Evolutionary conservation across 169 alveolate genomes (phyloP).

Genomic region (Neospora caninum): DNA sequence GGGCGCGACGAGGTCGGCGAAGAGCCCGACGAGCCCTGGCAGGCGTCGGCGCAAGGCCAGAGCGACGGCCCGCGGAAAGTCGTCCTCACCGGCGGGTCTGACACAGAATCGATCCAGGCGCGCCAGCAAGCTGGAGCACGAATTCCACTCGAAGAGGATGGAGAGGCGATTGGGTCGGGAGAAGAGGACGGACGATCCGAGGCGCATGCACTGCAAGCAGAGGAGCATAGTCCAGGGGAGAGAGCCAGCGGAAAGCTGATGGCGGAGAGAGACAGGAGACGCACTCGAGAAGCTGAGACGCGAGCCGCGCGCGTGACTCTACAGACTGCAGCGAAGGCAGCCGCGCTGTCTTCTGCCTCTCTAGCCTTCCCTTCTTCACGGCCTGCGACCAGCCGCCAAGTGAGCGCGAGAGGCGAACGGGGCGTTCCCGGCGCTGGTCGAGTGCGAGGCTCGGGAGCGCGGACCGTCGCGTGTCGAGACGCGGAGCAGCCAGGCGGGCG

Average conservation of each 20-base stretch:
- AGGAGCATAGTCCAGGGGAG: background rate
- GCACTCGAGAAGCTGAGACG: background rate
- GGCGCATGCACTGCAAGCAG: background rate
- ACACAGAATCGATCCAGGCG: background rate
- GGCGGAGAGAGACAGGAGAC: background rate
- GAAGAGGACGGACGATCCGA: background rate
- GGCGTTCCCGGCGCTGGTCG: too few relatives aligned
- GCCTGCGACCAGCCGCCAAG: background rate
- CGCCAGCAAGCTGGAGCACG: background rate
- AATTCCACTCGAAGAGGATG: background rate
- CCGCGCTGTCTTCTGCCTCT: background rate
- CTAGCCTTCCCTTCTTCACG: background rate
- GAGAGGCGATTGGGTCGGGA: background rate
- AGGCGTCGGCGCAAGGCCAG: too few relatives aligned
- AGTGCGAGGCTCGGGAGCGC: too few relatives aligned
- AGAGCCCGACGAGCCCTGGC: background rate
- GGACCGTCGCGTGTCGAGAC: too few relatives aligned
- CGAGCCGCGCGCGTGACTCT: background rate
- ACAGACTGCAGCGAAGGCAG: background rate
- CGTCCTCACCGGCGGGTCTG: background rate
- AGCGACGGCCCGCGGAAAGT: background rate
- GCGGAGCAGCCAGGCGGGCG: too few relatives aligned
- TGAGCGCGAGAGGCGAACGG: background rate
- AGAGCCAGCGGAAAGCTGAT: background rate
- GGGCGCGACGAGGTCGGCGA: conserved; percentile 17